Percentiles rank a stretch among this genome's conserved stretches.
These are phyloP conservation scores for Tuber borchii DNA, from an alignment of 495 filamentous ascomycete species.

Conservation along the genomic window DNA sequence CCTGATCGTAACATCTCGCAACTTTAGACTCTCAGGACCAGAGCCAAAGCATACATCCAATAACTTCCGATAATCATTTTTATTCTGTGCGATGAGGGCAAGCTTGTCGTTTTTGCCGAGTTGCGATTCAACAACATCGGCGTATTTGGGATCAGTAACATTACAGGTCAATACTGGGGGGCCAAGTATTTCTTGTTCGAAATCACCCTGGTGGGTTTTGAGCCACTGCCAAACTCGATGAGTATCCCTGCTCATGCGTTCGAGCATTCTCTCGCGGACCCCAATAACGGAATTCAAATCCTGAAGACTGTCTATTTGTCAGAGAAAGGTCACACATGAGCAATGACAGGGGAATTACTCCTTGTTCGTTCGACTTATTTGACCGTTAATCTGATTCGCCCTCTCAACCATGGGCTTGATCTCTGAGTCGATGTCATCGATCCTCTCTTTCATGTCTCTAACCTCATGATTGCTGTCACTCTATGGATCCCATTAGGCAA, in stretches of 20 bases:
- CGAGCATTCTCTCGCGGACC: constrained; percentile 61
- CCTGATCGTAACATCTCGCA: constrained; percentile 61
- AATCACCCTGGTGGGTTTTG: constrained; percentile 59
- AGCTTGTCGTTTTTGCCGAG: constrained; percentile 58
- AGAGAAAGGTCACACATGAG: not conserved
- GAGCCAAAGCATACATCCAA: constrained; percentile 49
- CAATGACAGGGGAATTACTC: constrained; percentile 37
- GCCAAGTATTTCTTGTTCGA: constrained; percentile 76
- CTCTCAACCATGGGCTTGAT: constrained; percentile 34
- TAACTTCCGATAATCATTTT: constrained; percentile 66
- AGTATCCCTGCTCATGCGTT: constrained; percentile 54
- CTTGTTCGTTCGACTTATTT: constrained; percentile 44
- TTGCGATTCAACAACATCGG: constrained; percentile 65
- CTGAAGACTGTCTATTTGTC: constrained; percentile 42
- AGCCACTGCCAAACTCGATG: constrained; percentile 73
- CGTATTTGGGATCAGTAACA: constrained; percentile 66
- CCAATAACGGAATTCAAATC: constrained; percentile 69
- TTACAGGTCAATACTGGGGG: constrained; percentile 78
- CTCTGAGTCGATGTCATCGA: constrained; percentile 42
- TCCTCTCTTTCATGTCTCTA: constrained; percentile 47
- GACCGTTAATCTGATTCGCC: constrained; percentile 32
- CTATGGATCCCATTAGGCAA: constrained; percentile 38
- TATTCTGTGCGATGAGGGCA: constrained; percentile 69
- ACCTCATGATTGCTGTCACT: constrained; percentile 48
- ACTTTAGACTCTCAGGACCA: constrained; percentile 48